Evolutionary conservation across 768 basidiomycete genomes (phyloP).

Genomic region (Candolleomyces eurysporus): DNA sequence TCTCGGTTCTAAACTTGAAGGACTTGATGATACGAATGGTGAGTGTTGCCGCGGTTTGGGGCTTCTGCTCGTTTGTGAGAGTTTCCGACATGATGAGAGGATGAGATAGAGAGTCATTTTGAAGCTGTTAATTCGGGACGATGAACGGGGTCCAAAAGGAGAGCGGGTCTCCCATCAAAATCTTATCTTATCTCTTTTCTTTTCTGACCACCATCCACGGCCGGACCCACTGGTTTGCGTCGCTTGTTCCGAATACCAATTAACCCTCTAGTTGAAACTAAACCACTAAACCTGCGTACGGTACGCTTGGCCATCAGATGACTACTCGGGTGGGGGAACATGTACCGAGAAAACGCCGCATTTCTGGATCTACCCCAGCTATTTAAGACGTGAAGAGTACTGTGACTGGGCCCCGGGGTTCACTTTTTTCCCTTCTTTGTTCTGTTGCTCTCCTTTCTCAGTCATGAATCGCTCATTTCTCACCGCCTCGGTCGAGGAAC

Average conservation of each 20-base stretch:
- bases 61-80: slow-evolving; percentile 63
- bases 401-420: too few species aligned
- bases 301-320: not conserved
- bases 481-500: slow-evolving; percentile 47
- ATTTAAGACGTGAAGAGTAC: too few species aligned
- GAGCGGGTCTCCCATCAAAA: not conserved
- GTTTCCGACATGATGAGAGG: slow-evolving; percentile 14
- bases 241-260: too few species aligned
- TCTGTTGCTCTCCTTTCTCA: not conserved
- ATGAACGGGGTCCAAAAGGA: not conserved
- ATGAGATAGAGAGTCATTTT: not conserved
- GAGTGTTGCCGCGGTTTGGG: slow-evolving; percentile 75
- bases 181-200: slow-evolving; percentile 11
- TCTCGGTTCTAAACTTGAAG: slow-evolving; percentile 89
- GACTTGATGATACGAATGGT: slow-evolving; percentile 95
- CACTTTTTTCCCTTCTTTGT: too few species aligned
- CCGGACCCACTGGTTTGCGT: too few species aligned
- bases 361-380: too few species aligned
- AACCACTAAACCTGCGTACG: too few species aligned
- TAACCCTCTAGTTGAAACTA: too few species aligned
- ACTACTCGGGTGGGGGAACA: not conserved
- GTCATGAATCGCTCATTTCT: slow-evolving; percentile 42
- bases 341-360: not conserved
- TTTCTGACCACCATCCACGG: not conserved
- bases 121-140: not conserved